A percentile compares a stretch with the other conserved stretches of the same genome.
phyloP scores from a whole-genome alignment of 2,329 filamentous ascomycete species.

The Cadophora sp. region DNA sequence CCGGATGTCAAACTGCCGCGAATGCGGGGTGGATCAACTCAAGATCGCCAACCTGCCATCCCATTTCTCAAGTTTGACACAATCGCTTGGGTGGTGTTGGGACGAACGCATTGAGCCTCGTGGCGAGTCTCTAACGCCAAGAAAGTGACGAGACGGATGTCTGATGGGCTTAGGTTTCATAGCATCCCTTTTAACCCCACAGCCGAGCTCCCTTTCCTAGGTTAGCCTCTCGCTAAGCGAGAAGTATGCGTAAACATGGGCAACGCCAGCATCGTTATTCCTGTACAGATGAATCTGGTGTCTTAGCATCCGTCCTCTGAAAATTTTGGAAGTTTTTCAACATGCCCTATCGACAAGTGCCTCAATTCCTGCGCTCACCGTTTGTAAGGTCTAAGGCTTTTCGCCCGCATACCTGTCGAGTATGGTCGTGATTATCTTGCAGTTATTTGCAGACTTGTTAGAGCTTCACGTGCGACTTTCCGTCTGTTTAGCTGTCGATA shows the following conservation, averaged over 20 bases:
- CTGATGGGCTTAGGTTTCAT: slow-evolving; percentile 2
- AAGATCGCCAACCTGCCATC: slow-evolving; percentile 8
- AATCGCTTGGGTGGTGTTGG: slow-evolving; percentile 3
- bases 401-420: neutral
- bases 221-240: neutral
- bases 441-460: no score
- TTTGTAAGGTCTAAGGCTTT: neutral
- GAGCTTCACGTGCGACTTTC: no score
- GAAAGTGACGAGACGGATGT: slow-evolving; percentile 8
- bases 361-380: neutral
- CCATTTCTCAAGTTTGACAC: slow-evolving; percentile 4
- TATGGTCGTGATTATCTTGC: neutral
- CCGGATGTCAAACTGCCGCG: neutral
- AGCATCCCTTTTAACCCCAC: neutral
- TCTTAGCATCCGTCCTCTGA: neutral
- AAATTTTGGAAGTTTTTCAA: neutral
- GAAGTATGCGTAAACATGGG: neutral
- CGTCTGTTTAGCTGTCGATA: no score
- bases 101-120: slow-evolving; percentile 14
- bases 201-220: slow-evolving; percentile 4
- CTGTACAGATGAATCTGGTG: neutral
- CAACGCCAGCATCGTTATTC: neutral
- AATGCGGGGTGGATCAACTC: neutral
- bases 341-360: neutral
- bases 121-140: slow-evolving; percentile 13